Evolutionary conservation across 139 green algal genomes (phyloP), one percentile per base, ranked within the genome.

Genomic region (Picochlorum costavermella): DNA sequence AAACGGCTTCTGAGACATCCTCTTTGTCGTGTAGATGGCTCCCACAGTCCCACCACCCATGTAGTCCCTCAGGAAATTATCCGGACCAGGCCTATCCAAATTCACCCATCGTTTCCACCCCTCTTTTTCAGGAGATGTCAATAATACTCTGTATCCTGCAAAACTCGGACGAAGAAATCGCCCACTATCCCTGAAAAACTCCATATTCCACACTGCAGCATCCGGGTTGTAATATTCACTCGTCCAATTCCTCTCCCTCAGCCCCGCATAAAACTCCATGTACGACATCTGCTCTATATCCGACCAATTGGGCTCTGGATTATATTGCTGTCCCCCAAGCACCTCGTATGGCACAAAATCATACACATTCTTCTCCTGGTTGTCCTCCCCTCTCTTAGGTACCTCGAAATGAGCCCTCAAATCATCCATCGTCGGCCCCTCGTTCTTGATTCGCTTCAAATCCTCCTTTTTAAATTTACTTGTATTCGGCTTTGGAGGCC

Each of bases 201-300:
- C 68, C 31, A 92, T 29, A 4, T 78, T 59, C 85, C 85, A 92
- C 1, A 74, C 73, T 33, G 69, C 55, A 3, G 77, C 72, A 12
- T 69, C 17, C 2, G 81, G 58, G 10, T 85, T 28, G 56, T 81
- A 88, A 57, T 63, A 56, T 55, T 58, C 14, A 56, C 31, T 63
- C 0, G 84, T 93, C 87, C 87, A 95, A 67, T 95, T 92, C 29
- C 87, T 82, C 64, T 83, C 50, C 5, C 76, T 74, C 45, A 93
- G 75, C 11, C 87, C 86, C 51, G 80, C 60, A 45, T 79, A 86
- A 31, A 87, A 80, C 55, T 85, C 72, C 61, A 79, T 76, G 51
- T 74, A 70, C 2, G 30, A 44, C 72, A 90, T 87, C 64, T 83
- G 69, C 6, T 71, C 66, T 63, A 92, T 60, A 13, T 48, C 9